phyloP scores from a whole-genome alignment of 805 yeast species.

The Yamadazyma olivae region DNA sequence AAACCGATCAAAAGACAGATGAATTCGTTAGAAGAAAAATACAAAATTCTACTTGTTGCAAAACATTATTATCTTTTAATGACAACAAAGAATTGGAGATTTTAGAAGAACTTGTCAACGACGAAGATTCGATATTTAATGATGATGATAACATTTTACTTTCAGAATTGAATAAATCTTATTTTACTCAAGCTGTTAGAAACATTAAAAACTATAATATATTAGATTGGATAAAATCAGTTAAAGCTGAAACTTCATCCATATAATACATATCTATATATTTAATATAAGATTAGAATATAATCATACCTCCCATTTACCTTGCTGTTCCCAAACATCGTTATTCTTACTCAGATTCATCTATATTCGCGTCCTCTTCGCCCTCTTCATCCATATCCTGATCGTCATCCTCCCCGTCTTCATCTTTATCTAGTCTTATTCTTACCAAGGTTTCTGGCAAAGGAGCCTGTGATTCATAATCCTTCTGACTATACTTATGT shows the following conservation, averaged over 20 bases:
- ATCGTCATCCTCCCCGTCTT: constrained; percentile 8
- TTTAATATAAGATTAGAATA: too few relatives aligned
- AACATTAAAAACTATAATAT: constrained; percentile 8
- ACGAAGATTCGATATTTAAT: constrained; percentile 5
- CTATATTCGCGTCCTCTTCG: too few relatives aligned
- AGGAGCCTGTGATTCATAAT: constrained; percentile 42
- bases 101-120: constrained; percentile 10
- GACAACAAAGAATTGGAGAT: constrained; percentile 11
- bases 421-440: constrained; percentile 40
- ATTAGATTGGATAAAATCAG: constrained; percentile 18
- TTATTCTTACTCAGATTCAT: background rate
- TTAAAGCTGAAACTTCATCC: constrained; percentile 15
- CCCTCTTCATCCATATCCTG: background rate
- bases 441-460: constrained; percentile 68
- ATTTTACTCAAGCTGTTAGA: constrained; percentile 5
- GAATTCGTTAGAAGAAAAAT: constrained; percentile 38
- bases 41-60: constrained; percentile 42
- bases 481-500: constrained; percentile 40
- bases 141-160: constrained; percentile 6
- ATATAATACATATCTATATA: background rate
- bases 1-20: constrained; percentile 36
- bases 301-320: background rate
- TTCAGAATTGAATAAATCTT: constrained; percentile 10
- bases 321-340: background rate
- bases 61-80: constrained; percentile 34